phyloP scores from a whole-genome alignment of 2,329 filamentous ascomycete species.

The Septoria petroselini region DNA sequence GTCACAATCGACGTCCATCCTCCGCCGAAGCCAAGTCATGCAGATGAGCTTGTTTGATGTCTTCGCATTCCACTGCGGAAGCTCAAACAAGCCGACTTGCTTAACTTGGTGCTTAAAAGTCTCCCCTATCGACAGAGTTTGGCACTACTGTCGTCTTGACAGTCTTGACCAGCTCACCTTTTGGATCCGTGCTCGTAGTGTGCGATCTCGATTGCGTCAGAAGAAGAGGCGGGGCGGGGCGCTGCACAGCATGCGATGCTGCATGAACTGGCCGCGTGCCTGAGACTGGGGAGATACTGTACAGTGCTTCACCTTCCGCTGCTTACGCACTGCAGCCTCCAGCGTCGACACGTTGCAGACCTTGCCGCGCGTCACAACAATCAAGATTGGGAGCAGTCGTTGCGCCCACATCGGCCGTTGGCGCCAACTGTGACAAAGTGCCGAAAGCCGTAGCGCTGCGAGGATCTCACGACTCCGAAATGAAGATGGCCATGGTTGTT shows the following conservation, averaged over 20 bases:
- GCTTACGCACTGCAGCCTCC: neutral
- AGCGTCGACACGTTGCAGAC: neutral
- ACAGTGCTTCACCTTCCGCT: slow-evolving; percentile 1
- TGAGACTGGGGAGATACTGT: no score
- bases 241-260: neutral
- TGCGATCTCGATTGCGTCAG: neutral
- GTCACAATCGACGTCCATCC: no score
- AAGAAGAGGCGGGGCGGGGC: neutral
- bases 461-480: slow-evolving; percentile 2
- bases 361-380: slow-evolving; percentile 1
- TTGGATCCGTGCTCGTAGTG: neutral
- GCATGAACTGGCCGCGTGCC: no score
- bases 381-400: neutral
- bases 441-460: slow-evolving; percentile 8
- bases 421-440: slow-evolving; percentile 10
- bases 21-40: neutral
- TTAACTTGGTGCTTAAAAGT: neutral
- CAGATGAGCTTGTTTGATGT: neutral
- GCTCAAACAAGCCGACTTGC: neutral
- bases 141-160: neutral
- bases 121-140: neutral
- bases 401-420: slow-evolving; percentile 5
- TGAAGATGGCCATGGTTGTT: slow-evolving; percentile 1
- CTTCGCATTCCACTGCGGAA: neutral
- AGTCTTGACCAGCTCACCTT: neutral